Conservation (phyloP, 768 basidiomycete genomes). For the Termitomyces heimii region DNA sequence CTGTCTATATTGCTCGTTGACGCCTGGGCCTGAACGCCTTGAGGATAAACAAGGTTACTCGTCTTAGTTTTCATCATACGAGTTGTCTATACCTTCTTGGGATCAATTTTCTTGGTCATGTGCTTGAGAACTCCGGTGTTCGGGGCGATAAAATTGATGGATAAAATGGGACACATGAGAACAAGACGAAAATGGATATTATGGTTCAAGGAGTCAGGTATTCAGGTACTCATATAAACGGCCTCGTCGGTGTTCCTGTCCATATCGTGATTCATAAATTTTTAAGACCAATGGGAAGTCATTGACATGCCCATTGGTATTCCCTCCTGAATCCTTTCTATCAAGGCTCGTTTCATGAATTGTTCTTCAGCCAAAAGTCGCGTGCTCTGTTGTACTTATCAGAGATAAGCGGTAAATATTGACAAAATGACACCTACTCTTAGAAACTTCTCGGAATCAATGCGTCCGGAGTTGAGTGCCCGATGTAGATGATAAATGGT, state of each 20-base stretch:
- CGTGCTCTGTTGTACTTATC: constrained; percentile 48
- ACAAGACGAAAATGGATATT: constrained; percentile 29
- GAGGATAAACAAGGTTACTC: background rate
- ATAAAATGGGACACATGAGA: constrained; percentile 7
- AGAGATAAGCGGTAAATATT: constrained; percentile 7
- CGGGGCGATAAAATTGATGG: constrained; percentile 1
- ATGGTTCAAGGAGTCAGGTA: constrained; percentile 29
- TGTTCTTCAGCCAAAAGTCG: constrained; percentile 91
- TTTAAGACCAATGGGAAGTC: constrained; percentile 34
- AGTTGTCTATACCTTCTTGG: background rate
- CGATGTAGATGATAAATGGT: constrained; percentile 96
- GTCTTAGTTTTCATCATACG: background rate
- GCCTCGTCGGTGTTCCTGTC: background rate
- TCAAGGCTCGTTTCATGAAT: constrained; percentile 92
- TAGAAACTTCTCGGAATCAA: constrained; percentile 92
- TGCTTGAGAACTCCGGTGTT: background rate
- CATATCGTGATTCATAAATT: background rate
- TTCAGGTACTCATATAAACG: background rate
- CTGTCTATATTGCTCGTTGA: too few relatives aligned
- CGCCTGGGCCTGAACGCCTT: too few relatives aligned
- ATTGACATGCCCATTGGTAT: constrained; percentile 44
- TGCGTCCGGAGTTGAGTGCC: constrained; percentile 83
- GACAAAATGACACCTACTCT: constrained; percentile 49
- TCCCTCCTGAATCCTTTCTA: constrained; percentile 78
- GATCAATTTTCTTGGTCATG: background rate